A percentile compares a stretch with the other conserved stretches of the same genome.
These are phyloP conservation scores for Trichaptum fuscoviolaceum DNA, from an alignment of 768 basidiomycete genomes.

Conservation along the genomic window DNA sequence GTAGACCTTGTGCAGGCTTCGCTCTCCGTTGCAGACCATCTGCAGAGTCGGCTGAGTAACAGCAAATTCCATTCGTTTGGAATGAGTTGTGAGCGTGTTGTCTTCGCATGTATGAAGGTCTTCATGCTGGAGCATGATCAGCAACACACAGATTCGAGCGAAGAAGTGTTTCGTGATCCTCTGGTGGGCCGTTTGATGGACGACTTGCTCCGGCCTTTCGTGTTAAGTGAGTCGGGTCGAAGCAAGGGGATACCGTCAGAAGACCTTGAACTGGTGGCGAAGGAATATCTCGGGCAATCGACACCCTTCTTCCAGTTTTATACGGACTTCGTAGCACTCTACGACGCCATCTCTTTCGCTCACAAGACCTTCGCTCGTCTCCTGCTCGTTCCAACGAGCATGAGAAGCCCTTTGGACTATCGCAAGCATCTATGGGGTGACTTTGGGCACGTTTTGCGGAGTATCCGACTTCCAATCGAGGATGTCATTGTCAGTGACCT, in stretches of 20 bases:
- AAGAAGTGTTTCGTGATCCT: slow-evolving; percentile 79
- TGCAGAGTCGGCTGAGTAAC: slow-evolving; percentile 38
- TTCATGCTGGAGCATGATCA: slow-evolving; percentile 95
- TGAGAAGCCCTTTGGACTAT: slow-evolving; percentile 77
- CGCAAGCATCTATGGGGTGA: slow-evolving; percentile 83
- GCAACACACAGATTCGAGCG: slow-evolving; percentile 38
- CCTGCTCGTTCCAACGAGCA: slow-evolving; percentile 70
- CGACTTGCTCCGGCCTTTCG: slow-evolving; percentile 52
- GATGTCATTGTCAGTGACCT: slow-evolving; percentile 50
- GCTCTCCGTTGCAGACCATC: slow-evolving; percentile 52
- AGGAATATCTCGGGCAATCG: slow-evolving; percentile 51
- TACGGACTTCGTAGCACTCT: slow-evolving; percentile 86
- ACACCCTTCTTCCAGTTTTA: slow-evolving; percentile 94
- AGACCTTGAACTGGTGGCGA: slow-evolving; percentile 49
- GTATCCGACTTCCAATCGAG: slow-evolving; percentile 45
- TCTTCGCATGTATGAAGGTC: slow-evolving; percentile 85
- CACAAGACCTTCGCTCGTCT: slow-evolving; percentile 71
- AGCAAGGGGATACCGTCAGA: slow-evolving; percentile 13
- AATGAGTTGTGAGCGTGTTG: slow-evolving; percentile 48
- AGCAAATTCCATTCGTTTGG: slow-evolving; percentile 38
- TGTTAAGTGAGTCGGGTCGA: slow-evolving; percentile 26
- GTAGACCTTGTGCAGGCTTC: slow-evolving; percentile 67
- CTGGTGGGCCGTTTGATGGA: slow-evolving; percentile 56
- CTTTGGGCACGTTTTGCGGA: slow-evolving; percentile 59
- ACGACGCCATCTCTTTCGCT: slow-evolving; percentile 85